Conservation (phyloP, 2,329 filamentous ascomycete species). For the Microcera coccophila region DNA sequence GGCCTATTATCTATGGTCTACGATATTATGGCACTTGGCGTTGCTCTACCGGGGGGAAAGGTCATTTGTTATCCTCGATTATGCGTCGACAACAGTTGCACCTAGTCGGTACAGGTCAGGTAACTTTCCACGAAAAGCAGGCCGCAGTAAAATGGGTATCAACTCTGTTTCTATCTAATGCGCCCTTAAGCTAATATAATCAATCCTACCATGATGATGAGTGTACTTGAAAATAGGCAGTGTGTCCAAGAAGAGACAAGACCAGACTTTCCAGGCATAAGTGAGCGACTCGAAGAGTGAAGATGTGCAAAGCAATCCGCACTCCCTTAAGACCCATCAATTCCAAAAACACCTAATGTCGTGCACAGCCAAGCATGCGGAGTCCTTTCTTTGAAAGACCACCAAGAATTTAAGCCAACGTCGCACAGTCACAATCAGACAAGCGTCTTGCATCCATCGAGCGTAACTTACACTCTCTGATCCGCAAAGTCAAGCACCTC, state of each 20-base stretch:
- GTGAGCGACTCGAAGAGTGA: constrained; percentile 17
- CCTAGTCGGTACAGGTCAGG: too few species aligned
- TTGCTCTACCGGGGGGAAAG: constrained; percentile 10
- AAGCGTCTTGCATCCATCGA: constrained; percentile 4
- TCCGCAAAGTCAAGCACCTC: constrained; percentile 86
- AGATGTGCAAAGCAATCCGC: constrained; percentile 18
- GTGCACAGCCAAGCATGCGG: not conserved
- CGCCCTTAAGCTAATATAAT: constrained; percentile 19
- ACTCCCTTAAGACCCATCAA: constrained; percentile 9
- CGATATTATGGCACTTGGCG: constrained; percentile 11
- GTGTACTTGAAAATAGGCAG: constrained; percentile 25
- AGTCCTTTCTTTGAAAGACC: too few species aligned
- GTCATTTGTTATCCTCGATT: not conserved
- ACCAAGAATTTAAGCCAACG: too few species aligned
- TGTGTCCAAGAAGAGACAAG: constrained; percentile 20
- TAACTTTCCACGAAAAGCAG: constrained; percentile 5
- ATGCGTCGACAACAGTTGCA: not conserved
- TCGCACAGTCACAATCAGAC: constrained; percentile 11
- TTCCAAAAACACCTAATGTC: not conserved
- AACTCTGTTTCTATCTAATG: constrained; percentile 35
- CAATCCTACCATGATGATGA: constrained; percentile 26
- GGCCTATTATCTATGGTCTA: constrained; percentile 20
- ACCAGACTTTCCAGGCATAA: constrained; percentile 25
- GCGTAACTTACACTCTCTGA: constrained; percentile 52
- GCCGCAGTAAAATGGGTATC: constrained; percentile 30